A percentile compares a stretch with the other conserved stretches of the same genome.
Evolutionary conservation across 1,139 yeast species (phyloP).

Genomic region (Protomyces inouyei): DNA sequence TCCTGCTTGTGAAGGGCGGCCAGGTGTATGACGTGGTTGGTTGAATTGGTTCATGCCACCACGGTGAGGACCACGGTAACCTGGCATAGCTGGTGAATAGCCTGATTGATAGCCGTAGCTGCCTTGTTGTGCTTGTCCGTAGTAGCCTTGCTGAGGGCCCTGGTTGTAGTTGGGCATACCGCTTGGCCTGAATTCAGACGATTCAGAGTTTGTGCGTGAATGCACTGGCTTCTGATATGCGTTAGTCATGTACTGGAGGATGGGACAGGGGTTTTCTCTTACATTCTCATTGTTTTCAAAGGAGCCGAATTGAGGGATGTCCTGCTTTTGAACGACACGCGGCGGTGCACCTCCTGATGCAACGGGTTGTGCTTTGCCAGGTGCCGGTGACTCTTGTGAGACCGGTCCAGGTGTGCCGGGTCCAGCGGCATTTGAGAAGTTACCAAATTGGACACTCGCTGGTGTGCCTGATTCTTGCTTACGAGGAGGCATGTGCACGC

Average conservation of each 20-base stretch:
- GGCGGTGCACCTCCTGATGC: constrained; percentile 23
- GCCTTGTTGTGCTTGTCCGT: not conserved
- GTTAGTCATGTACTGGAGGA: not conserved
- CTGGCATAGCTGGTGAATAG: constrained; percentile 17
- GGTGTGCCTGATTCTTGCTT: not conserved
- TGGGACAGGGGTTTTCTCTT: not conserved
- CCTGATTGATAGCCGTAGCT: not conserved
- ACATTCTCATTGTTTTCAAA: constrained; percentile 1
- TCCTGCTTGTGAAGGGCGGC: not conserved
- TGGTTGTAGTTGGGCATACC: constrained; percentile 1
- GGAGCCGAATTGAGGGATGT: constrained; percentile 22
- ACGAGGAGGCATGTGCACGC: constrained; percentile 25
- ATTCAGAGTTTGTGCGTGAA: constrained; percentile 11
- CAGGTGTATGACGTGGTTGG: not conserved
- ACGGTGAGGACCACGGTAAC: constrained; percentile 4
- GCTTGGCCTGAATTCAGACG: constrained; percentile 14
- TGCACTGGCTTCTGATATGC: not conserved
- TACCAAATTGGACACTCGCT: constrained; percentile 12
- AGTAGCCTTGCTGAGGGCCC: not conserved
- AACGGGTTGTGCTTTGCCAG: constrained; percentile 2
- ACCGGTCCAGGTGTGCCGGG: not conserved
- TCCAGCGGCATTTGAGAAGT: not conserved
- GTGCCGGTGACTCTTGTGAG: constrained; percentile 1
- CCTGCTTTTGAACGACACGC: constrained; percentile 3
- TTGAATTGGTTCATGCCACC: constrained; percentile 10